phyloP scores from a whole-genome alignment of 331 rosid genomes.

The Ulmus americana region DNA sequence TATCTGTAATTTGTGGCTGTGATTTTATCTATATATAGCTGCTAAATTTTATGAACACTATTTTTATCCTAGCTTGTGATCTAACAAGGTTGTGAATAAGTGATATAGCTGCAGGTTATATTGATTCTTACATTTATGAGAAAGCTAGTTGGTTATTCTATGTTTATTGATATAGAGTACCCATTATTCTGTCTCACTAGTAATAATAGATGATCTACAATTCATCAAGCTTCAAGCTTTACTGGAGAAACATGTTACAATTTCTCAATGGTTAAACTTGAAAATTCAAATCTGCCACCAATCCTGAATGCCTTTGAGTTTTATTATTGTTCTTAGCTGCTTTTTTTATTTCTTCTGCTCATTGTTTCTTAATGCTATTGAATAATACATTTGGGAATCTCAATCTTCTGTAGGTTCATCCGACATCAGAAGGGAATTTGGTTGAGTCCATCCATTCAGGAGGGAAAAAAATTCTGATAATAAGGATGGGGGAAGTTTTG shows the following conservation, averaged over 20 bases:
- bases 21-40: neutral
- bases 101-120: no score
- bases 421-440: conserved; percentile 47
- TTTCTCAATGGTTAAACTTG: no score
- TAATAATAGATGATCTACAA: no score
- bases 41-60: neutral
- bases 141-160: no score
- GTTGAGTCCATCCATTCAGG: conserved; percentile 38
- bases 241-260: no score
- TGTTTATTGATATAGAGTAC: no score
- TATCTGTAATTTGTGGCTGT: neutral
- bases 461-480: conserved; percentile 14
- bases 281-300: no score
- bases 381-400: conserved; percentile 21
- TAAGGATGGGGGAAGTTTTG: conserved; percentile 56
- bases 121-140: no score
- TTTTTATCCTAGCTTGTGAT: neutral
- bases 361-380: neutral
- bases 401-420: conserved; percentile 56
- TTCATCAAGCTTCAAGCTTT: no score
- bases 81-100: no score
- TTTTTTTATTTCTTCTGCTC: conserved; percentile 7
- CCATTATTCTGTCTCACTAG: no score
- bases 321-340: neutral
- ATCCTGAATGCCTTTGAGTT: no score